Base-by-base conservation (phyloP, 129 eudicot species). In the Glebionis coronaria region DNA sequence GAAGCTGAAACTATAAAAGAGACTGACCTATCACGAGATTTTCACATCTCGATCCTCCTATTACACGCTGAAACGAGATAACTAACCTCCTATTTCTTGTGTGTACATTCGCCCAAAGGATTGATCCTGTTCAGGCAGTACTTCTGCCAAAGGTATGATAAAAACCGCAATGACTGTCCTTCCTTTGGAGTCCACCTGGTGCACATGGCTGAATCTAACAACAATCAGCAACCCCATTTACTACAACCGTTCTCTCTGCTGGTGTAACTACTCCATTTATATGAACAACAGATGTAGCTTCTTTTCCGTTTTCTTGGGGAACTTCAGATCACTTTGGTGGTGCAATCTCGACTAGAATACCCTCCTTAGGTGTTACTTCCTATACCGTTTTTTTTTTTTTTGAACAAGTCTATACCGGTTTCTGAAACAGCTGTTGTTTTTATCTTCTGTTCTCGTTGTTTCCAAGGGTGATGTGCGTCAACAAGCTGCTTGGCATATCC, bases 401-500 rank as follows among this genome's bases (percentile, higher is more conserved):
- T n/a, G n/a, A n/a, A n/a, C n/a, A n/a, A n/a, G n/a, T n/a, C n/a
- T n/a, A 87, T 11, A 67, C 89, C 82, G 86, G 95, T 65, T 82
- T 87, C 69, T 84, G 95, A 61, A 54, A 86, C 70, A 77, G 90
- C 58, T 76, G 88, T 27, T 84, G 87, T 58, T 86, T 60, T 89
- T 89, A 72, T 89, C 86, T 51, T 89, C 94, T 86, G 81, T 90
- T 87, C 73, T 87, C 95, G 58, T 90, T 90, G 58, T 90, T 84
- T 61, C 84, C 97, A 12, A 90, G 91, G 31, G 74, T 90, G 5
- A 90, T 84, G 63, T 90, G 97, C 75, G 87, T 90, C 79, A 90
- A 71, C 82, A 87, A 75, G 70, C 85, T 84, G 75, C 84, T 87
- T 0, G 97, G 95, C 14, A 90, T 63, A 78, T 90, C 97, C 79